A percentile compares a stretch with the other conserved stretches of the same genome.
These are phyloP conservation scores for Apiospora aurea DNA, from an alignment of 2,329 filamentous ascomycete genomes.

Conservation along the genomic window DNA sequence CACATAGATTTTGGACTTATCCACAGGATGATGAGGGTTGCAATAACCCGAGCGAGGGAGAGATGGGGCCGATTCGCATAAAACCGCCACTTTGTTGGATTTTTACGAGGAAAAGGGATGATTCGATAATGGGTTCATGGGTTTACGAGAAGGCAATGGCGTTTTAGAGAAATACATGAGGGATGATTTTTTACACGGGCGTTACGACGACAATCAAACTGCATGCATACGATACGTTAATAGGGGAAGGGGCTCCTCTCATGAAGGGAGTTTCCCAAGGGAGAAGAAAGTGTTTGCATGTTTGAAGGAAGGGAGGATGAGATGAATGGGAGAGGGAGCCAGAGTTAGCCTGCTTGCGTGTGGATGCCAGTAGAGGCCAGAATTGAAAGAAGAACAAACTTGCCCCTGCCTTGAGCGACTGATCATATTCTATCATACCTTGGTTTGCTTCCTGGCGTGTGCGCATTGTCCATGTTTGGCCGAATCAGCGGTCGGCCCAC, in stretches of 20 bases:
- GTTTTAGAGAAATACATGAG: neutral
- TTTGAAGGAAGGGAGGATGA: neutral
- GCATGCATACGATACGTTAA: neutral
- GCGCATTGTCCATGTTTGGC: neutral
- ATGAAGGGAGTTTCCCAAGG: neutral
- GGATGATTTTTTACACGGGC: neutral
- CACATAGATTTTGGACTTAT: constrained; percentile 6
- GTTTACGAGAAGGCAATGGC: constrained; percentile 10
- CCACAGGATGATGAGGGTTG: neutral
- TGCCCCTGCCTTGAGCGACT: neutral
- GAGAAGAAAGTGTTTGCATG: neutral
- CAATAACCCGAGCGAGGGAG: neutral
- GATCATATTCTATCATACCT: neutral
- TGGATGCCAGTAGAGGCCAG: neutral
- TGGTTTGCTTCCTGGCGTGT: neutral
- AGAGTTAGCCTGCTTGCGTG: neutral
- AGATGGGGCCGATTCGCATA: neutral
- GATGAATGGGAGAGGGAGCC: neutral
- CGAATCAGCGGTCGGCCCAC: neutral
- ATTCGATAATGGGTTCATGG: constrained; percentile 4
- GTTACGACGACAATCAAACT: neutral
- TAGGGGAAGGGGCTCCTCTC: neutral
- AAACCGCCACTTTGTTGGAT: neutral
- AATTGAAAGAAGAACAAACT: neutral
- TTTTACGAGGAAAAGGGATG: neutral